Base-by-base conservation (phyloP, 2,329 filamentous ascomycete genomes). In the Neofusicoccum umdonicola region DNA sequence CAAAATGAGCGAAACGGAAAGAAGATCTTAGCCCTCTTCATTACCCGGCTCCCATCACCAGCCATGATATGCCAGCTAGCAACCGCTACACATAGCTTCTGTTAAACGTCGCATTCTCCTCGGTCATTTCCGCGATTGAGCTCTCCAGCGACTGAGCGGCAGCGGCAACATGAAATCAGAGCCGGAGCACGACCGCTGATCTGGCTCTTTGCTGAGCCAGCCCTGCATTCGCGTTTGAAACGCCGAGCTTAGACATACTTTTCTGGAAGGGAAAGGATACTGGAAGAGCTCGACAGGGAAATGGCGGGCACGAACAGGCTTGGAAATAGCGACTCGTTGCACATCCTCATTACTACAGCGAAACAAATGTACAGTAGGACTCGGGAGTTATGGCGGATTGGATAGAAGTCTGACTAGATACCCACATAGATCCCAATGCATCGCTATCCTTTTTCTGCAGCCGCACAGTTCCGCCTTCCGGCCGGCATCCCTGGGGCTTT, bases 341-440 rank as follows among this genome's bases (percentile, higher is more conserved):
- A 35, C n/a, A 27, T 31, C 12, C 31, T 22, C 12, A 27, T 37
- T 47, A 12, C 56, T 47, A 27, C 41, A 60, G 13, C 27, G 31
- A 15, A 47, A 37, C 9, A 44, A 22, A 8, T 37, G 34, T 37
- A 37, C 12, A 44, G n/a, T 22, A 27, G 41, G n/a, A 22, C 34
- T 22, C 13, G 4, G 5, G 31, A 60, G 31, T 39, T 34, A 17
- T 22, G 27, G 27, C 41, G 41, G 11, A 35, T 47, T 60, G 56
- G 56, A 60, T 47, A 60, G 56, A n/a, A 9, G 42, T 9, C 27
- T 45, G 39, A 60, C 34, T 60, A 60, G 56, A 60, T 60, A 60
- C 56, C 56, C 56, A 60, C 15, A 47, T 60, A 60, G 41, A 60
- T 22, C 1, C 34, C 35, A 47, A 47, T 47, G 42, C 42, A 60